Evolutionary conservation across 495 filamentous ascomycete species (phyloP), one percentile per base, ranked within the genome.

Genomic region (Aspergillus ellipticus): DNA sequence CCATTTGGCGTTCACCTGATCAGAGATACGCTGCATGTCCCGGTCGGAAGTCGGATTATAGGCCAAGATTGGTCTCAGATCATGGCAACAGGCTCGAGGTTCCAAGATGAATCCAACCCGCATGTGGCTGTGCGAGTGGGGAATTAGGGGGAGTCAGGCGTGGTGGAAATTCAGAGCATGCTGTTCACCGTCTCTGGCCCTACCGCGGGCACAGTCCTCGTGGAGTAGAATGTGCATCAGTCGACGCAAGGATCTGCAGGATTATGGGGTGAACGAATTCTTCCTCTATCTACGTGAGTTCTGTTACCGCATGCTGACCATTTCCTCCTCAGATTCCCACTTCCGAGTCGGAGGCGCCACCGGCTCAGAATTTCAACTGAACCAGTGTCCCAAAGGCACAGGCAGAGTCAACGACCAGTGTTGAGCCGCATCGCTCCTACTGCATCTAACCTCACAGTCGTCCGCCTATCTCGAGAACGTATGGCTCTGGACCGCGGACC

Each of bases 51-150:
- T 6, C 77, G 75, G 42, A 89, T 96, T 59, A 85, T 87, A n/a
- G 92, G 92, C 53, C 87, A 95, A 69, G 85, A 86, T 49, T 91
- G 85, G 84, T 80, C 89, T 13, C 71, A 92, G 19, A 89, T 96
- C 55, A 87, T 96, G 79, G 89, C 86, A 8, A 82, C 78, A 11
- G 88, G 89, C 16, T 65, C 65, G 6, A 76, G 76, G 19, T 96
- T 92, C 70, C 69, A 79, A 50, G 81, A 91, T 66, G 70, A 79
- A 6, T 20, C 51, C 0, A 86, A 85, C 54, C 90, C 92, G 64
- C 33, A 81, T 86, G 48, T 89, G 87, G 70, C 87, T 87, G 67
- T 86, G 77, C 79, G 85, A 58, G 83, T 95, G 17, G 90, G 91
- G 24, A 74, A 84, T 45, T 71, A 81, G 6, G 91, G 89, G 26